phyloP scores from a whole-genome alignment of 331 rosid genomes.

The Malus hybrid region DNA sequence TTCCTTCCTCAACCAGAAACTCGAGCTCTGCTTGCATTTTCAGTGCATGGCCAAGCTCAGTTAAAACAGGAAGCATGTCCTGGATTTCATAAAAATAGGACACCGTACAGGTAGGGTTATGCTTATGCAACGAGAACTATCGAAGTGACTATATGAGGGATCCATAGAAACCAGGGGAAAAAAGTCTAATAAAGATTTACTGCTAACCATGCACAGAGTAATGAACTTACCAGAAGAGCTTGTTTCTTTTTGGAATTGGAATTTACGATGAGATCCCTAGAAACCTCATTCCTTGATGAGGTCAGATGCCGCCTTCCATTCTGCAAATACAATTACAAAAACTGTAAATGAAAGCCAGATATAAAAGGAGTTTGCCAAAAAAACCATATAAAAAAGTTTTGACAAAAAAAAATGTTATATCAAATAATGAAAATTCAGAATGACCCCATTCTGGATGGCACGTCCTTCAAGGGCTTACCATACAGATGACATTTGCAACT shows the following conservation, averaged over 20 bases:
- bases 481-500: conserved; percentile 95
- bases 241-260: conserved; percentile 88
- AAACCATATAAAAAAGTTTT: background rate
- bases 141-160: background rate
- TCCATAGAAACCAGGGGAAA: background rate
- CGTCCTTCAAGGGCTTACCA: conserved; percentile 46
- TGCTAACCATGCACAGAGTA: conserved; percentile 12
- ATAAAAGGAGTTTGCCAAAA: background rate
- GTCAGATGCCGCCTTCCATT: conserved; percentile 95
- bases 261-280: conserved; percentile 93
- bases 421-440: background rate
- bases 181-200: conserved; percentile 2
- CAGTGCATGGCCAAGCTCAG: conserved; percentile 72
- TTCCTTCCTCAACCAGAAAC: conserved; percentile 78
- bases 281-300: conserved; percentile 89
- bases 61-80: conserved; percentile 85
- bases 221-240: conserved; percentile 70
- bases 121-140: background rate
- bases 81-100: conserved; percentile 19
- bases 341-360: conserved; percentile 12
- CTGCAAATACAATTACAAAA: conserved; percentile 41
- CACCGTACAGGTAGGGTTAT: background rate
- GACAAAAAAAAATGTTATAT: background rate
- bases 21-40: conserved; percentile 89
- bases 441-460: conserved; percentile 11